Base-by-base conservation (phyloP, 2,329 filamentous ascomycete genomes). In the Colletotrichum higginsianum region DNA sequence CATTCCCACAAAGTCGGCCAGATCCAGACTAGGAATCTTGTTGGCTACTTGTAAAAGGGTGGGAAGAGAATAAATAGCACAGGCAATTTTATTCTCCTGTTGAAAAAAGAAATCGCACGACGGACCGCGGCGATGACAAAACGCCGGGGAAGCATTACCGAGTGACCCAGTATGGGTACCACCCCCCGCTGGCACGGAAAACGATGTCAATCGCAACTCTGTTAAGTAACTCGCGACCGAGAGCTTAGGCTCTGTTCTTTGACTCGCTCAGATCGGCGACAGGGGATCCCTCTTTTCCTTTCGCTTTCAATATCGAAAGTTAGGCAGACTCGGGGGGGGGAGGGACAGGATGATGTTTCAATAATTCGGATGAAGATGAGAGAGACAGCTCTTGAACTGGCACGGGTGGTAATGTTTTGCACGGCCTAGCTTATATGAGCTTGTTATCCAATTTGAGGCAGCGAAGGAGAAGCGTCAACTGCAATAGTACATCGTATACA, bases 351-450 rank as follows among this genome's bases (percentile, higher is more conserved):
- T 55, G 47, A 40, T 52, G 58, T 69, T 69, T 69, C 65, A 69
- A 72, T 55, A 64, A 50, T 72, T 72, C 65, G 58, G 69, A 72
- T 55, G 69, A 64, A 53, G 21, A 47, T 40, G 23, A 30, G 55
- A 52, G 46, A 50, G 30, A 35, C 8, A 35, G 11, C 35, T 21
- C 26, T 46, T 30, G 52, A 40, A n/a, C 49, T 56, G 26, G 50
- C 23, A 64, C 23, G 18, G 13, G 18, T 18, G 15, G n/a, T 38
- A 35, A 23, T 47, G n/a, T 38, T 63, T 53, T 38, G 53, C 52
- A 38, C 47, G 38, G 61, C 46, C 53, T 35, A 23, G 62, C 61
- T 66, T 47, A 9, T 35, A 35, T 46, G 61, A 35, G 55, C 66
- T 50, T 58, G 66, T 65, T 57, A 38, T 50, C 46, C 16, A 50